Evolutionary conservation across 129 eudicot genomes (phyloP).

Genomic region (Deinandra increscens): DNA sequence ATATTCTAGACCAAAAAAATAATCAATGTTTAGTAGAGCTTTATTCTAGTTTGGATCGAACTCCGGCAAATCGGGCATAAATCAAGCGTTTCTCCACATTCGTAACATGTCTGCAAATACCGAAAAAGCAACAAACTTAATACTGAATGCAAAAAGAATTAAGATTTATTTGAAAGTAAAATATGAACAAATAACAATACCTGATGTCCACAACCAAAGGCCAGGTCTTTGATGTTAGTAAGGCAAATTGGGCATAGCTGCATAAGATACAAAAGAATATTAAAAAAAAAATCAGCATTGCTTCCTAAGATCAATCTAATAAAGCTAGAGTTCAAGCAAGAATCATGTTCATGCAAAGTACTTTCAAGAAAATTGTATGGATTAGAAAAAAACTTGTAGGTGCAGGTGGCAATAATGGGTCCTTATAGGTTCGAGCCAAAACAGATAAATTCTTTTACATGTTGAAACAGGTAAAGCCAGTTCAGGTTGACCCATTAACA

Average conservation of each 20-base stretch:
- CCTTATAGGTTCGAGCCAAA: neutral
- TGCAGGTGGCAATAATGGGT: neutral
- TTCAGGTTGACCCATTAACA: constrained; percentile 3
- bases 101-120: constrained; percentile 85
- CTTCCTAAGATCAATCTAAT: neutral
- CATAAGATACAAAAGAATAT: constrained; percentile 8
- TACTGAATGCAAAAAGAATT: neutral
- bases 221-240: constrained; percentile 75
- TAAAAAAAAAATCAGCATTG: constrained; percentile 12
- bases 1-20: neutral
- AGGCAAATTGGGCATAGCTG: constrained; percentile 96
- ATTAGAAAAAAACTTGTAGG: neutral
- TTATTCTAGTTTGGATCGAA: constrained; percentile 71
- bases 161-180: neutral
- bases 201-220: constrained; percentile 99
- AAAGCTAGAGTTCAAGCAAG: neutral
- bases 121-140: constrained; percentile 12
- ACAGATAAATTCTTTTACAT: neutral
- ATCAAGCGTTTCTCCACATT: constrained; percentile 71
- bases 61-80: constrained; percentile 85
- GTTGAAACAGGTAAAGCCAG: neutral
- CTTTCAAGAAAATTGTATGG: neutral
- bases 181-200: constrained; percentile 33
- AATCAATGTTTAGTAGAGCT: constrained; percentile 56
- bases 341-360: constrained; percentile 3